phyloP scores from a whole-genome alignment of 2,329 filamentous ascomycete species.

The Ophiostoma himal-ulmi region DNA sequence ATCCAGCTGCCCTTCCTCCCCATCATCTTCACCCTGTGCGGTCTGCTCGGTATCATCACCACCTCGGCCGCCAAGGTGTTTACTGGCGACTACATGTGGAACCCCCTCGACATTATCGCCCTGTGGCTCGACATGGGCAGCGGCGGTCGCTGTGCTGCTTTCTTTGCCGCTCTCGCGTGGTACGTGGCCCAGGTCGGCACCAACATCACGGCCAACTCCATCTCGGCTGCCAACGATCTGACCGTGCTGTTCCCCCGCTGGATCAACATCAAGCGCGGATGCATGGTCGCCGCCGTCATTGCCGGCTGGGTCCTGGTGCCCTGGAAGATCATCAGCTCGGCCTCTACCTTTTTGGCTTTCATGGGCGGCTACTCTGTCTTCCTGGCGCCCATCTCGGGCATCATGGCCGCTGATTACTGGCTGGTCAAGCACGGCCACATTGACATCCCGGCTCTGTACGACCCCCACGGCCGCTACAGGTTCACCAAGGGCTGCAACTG shows the following conservation, averaged over 20 bases:
- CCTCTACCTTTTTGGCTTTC: constrained; percentile 55
- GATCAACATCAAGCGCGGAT: constrained; percentile 52
- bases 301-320: constrained; percentile 57
- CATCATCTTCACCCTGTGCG: constrained; percentile 44
- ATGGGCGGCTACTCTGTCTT: constrained; percentile 54
- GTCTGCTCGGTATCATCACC: constrained; percentile 51
- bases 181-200: constrained; percentile 51
- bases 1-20: constrained; percentile 42
- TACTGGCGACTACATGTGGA: constrained; percentile 47
- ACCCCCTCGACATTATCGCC: constrained; percentile 42
- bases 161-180: constrained; percentile 48
- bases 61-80: constrained; percentile 49
- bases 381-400: constrained; percentile 39
- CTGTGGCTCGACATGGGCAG: constrained; percentile 41
- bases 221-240: constrained; percentile 50
- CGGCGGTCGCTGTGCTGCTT: constrained; percentile 39
- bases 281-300: constrained; percentile 50
- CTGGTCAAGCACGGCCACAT: constrained; percentile 35
- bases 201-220: constrained; percentile 52
- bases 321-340: constrained; percentile 59
- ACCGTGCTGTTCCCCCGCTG: constrained; percentile 49
- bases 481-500: constrained; percentile 31
- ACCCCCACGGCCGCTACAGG: constrained; percentile 38
- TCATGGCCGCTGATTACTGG: constrained; percentile 40
- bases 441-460: constrained; percentile 40